These are phyloP conservation scores for Paecilomyces sp. DNA, from an alignment of 2,329 filamentous ascomycete species.

Conservation along the genomic window DNA sequence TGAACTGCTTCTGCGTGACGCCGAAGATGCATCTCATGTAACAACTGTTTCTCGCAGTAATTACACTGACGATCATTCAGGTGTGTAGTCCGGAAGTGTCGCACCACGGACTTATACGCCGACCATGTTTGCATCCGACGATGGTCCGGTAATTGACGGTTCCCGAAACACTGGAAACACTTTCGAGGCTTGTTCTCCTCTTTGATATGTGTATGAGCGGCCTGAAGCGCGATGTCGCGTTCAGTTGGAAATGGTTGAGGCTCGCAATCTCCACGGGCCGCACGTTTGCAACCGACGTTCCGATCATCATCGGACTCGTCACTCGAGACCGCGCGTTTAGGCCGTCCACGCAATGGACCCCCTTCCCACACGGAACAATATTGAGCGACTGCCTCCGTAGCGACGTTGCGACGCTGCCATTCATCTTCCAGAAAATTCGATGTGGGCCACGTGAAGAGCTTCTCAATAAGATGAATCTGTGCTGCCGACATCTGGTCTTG, in stretches of 20 bases:
- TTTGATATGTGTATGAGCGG: not conserved
- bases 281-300: not conserved
- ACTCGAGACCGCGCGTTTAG: constrained; percentile 5
- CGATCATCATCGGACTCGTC: not conserved
- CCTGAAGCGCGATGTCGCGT: not conserved
- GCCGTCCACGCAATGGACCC: constrained; percentile 11
- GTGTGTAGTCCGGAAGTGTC: constrained; percentile 14
- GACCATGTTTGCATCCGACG: constrained; percentile 14
- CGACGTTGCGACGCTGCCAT: constrained; percentile 12
- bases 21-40: constrained; percentile 12
- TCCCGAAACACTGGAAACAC: constrained; percentile 5
- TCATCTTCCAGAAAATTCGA: constrained; percentile 15
- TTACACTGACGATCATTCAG: constrained; percentile 13
- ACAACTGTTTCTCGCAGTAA: constrained; percentile 8
- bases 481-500: not conserved
- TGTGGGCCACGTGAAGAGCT: constrained; percentile 13
- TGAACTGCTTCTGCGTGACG: constrained; percentile 7
- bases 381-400: constrained; percentile 9
- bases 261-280: not conserved
- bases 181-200: constrained; percentile 4
- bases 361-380: constrained; percentile 14
- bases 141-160: constrained; percentile 7
- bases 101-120: constrained; percentile 12
- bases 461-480: constrained; percentile 16
- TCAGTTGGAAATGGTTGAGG: not conserved